Conservation (phyloP, 2,329 filamentous ascomycete species). For the Fusarium albidum region DNA sequence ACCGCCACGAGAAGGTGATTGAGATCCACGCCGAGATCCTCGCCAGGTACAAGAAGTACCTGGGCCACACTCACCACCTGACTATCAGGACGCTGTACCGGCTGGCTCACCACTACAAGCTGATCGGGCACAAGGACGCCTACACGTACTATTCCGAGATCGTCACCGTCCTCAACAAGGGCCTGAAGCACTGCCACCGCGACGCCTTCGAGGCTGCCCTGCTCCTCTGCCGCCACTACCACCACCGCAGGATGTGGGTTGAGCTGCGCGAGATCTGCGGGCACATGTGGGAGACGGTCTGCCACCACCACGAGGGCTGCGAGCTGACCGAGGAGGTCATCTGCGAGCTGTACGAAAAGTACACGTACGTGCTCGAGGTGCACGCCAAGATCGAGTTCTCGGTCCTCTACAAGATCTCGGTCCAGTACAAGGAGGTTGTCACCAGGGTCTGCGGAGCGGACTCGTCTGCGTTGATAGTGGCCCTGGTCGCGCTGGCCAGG, state of each 20-base stretch:
- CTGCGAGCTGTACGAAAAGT: constrained; percentile 52
- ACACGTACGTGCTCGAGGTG: constrained; percentile 55
- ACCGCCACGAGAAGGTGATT: constrained; percentile 49
- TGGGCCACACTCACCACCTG: constrained; percentile 41
- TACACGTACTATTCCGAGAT: constrained; percentile 50
- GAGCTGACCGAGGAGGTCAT: constrained; percentile 53
- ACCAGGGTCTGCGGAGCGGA: constrained; percentile 47
- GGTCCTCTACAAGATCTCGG: constrained; percentile 52
- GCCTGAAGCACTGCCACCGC: constrained; percentile 44
- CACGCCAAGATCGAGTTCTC: constrained; percentile 53
- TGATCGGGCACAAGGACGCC: constrained; percentile 43
- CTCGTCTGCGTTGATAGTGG: constrained; percentile 41
- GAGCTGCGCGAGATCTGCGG: constrained; percentile 55
- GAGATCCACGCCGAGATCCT: constrained; percentile 47
- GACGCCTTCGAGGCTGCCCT: constrained; percentile 56
- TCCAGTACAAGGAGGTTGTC: constrained; percentile 57
- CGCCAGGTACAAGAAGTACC: constrained; percentile 41
- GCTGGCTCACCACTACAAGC: constrained; percentile 33
- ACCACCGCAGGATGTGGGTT: constrained; percentile 53
- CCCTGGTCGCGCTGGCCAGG: constrained; percentile 50
- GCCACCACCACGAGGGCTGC: constrained; percentile 46
- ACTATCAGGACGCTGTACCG: constrained; percentile 47
- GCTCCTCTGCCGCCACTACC: constrained; percentile 54
- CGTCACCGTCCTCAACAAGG: constrained; percentile 44
- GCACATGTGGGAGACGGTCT: constrained; percentile 52